Percentiles rank a stretch among this genome's conserved stretches.
Conservation (phyloP, 805 yeast genomes). For the Yamadazyma ubonensis region DNA sequence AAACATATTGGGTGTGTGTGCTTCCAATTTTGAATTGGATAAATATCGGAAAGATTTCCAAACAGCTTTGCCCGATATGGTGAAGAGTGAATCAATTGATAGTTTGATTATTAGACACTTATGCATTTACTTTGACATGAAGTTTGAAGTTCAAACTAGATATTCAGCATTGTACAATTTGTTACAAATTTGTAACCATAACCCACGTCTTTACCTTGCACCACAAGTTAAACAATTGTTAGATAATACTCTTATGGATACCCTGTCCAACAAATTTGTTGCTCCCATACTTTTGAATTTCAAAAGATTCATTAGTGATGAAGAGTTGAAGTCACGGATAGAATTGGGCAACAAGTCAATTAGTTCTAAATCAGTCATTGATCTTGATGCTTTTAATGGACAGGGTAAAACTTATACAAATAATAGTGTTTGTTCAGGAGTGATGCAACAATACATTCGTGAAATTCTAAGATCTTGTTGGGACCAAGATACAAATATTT, state of each 20-base stretch:
- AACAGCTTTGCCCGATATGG: conserved; percentile 40
- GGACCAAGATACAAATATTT: conserved; percentile 42
- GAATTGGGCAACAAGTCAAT: conserved; percentile 40
- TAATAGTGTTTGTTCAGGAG: conserved; percentile 73
- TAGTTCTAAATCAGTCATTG: background rate
- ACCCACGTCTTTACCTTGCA: conserved; percentile 65
- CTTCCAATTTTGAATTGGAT: conserved; percentile 65
- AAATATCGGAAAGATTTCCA: conserved; percentile 38
- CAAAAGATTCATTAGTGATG: conserved; percentile 54
- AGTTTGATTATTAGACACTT: conserved; percentile 60
- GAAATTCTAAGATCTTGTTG: conserved; percentile 51
- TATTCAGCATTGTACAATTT: conserved; percentile 59
- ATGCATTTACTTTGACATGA: conserved; percentile 49
- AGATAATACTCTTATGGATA: conserved; percentile 33
- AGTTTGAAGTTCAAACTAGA: conserved; percentile 34
- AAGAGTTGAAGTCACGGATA: conserved; percentile 47
- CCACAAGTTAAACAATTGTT: conserved; percentile 52
- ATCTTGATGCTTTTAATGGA: conserved; percentile 57
- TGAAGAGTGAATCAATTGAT: conserved; percentile 52
- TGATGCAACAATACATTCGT: conserved; percentile 61
- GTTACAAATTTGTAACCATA: conserved; percentile 55
- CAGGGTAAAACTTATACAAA: conserved; percentile 43
- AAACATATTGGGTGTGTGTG: conserved; percentile 67
- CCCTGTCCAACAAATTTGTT: conserved; percentile 32
- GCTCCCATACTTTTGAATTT: conserved; percentile 22